These are phyloP conservation scores for Malus sylvestris DNA, from an alignment of 306 rosid genomes.

Conservation along the genomic window DNA sequence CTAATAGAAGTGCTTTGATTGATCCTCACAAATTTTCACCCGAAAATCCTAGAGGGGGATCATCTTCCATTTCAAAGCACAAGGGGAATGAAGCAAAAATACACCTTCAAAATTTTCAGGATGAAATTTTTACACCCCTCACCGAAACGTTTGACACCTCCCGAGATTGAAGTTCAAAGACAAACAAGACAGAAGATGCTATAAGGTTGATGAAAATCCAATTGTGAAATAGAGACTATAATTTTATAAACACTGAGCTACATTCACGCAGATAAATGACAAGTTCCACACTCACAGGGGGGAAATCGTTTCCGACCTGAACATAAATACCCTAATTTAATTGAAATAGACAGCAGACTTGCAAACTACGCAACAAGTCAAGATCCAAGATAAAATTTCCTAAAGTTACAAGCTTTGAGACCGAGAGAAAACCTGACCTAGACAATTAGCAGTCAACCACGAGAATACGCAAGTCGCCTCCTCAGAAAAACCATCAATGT, in stretches of 20 bases:
- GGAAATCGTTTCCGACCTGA: conserved; percentile 8
- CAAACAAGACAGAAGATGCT: background rate
- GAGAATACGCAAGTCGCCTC: conserved; percentile 8
- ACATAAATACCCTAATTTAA: conserved; percentile 21
- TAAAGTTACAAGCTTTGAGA: conserved; percentile 22
- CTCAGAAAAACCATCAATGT: conserved; percentile 22
- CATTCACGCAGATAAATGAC: conserved; percentile 25
- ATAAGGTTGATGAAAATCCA: background rate
- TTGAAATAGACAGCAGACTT: conserved; percentile 8
- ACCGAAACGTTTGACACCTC: too few relatives aligned
- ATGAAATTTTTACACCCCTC: too few relatives aligned
- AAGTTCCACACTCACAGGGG: conserved; percentile 19
- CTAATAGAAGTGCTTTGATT: too few relatives aligned
- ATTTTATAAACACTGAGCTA: conserved; percentile 15
- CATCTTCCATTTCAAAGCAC: background rate
- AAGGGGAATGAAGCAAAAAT: background rate
- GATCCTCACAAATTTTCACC: too few relatives aligned
- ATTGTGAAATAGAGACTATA: background rate
- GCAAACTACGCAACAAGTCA: conserved; percentile 11
- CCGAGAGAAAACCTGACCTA: conserved; percentile 32
- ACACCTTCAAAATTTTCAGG: too few relatives aligned
- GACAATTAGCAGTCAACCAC: conserved; percentile 37
- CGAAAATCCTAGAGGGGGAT: too few relatives aligned
- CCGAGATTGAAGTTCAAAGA: background rate
- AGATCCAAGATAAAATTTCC: conserved; percentile 22